These are phyloP conservation scores for Ruellia speciosa DNA, from an alignment of 305 asterid species.

Conservation along the genomic window DNA sequence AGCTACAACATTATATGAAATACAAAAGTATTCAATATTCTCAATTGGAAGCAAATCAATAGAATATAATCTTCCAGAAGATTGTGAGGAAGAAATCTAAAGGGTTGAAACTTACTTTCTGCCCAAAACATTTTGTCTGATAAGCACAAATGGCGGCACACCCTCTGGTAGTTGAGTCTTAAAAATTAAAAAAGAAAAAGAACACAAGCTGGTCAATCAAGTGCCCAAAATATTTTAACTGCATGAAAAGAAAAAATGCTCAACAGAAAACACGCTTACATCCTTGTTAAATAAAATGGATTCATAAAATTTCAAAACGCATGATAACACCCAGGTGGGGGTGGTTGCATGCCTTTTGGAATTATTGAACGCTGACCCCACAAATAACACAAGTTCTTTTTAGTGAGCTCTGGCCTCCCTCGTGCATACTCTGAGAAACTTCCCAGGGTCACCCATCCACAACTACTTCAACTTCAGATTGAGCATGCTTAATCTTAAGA, in stretches of 20 bases:
- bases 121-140: slow-evolving; percentile 57
- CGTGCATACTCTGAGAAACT: too few relatives aligned
- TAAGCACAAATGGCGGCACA: slow-evolving; percentile 45
- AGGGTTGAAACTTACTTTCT: slow-evolving; percentile 46
- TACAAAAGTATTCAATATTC: slow-evolving; percentile 6
- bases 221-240: slow-evolving; percentile 15
- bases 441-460: too few relatives aligned
- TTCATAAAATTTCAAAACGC: too few relatives aligned
- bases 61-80: slow-evolving; percentile 7
- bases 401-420: too few relatives aligned
- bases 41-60: slow-evolving; percentile 6
- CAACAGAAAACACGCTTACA: background rate
- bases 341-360: too few relatives aligned
- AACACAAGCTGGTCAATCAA: slow-evolving; percentile 17
- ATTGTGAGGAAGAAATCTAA: slow-evolving; percentile 1
- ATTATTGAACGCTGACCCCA: too few relatives aligned
- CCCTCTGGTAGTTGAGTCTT: slow-evolving; percentile 54
- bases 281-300: background rate
- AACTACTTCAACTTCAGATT: too few relatives aligned
- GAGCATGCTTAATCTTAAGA: too few relatives aligned
- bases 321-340: too few relatives aligned
- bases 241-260: slow-evolving; percentile 12
- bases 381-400: too few relatives aligned
- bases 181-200: slow-evolving; percentile 24
- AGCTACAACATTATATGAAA: slow-evolving; percentile 8